Evolutionary conservation across 768 basidiomycete genomes (phyloP), one percentile per base, ranked within the genome.

Genomic region (Gymnopilus dilepis): DNA sequence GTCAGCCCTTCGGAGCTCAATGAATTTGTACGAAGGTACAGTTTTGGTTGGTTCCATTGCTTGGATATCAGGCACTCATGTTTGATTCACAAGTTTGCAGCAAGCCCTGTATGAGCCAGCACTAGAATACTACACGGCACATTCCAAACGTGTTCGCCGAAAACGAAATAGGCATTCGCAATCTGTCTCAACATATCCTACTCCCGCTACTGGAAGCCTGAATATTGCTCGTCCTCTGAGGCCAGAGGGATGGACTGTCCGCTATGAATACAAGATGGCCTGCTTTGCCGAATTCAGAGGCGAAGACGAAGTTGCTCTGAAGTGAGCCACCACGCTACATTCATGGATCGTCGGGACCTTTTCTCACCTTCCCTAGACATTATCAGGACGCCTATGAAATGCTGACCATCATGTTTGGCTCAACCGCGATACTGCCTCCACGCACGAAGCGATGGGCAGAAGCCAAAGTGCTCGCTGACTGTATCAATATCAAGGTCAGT

Each of bases 391-490:
- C 94, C 12, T 97, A 97, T 77, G 84, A 84, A 34, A 89, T 84
- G 53, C 79, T 98, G 4, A 81, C 88, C 51, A 87, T 90, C 59
- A 95, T 97, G 91, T 97, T 98, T 70, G 87, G 89, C 2, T 94
- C 94, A 6, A 91, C 90, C 1, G 87, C 88, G 4, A 90, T 92
- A 52, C 77, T 97, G 7, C 93, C 92, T 1, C 95, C 95, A 5
- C 86, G 97, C 8, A 98, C 95, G 1, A 99, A 99, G 72, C 84
- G 97, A 30, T 99, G 97, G 97, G 95, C 96, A 15, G 97, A 99
- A 74, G 97, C 97, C 3, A 97, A 96, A 73, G 97, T 99, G 1
- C 82, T 99, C 2, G 95, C 94, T 0, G 97, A 99, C 71, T 92
- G 94, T 65, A 89, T 98, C 63, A 92, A 89, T 60, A 80, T 97